Base-by-base conservation (phyloP, 495 filamentous ascomycete species). In the Xylaria venustula region DNA sequence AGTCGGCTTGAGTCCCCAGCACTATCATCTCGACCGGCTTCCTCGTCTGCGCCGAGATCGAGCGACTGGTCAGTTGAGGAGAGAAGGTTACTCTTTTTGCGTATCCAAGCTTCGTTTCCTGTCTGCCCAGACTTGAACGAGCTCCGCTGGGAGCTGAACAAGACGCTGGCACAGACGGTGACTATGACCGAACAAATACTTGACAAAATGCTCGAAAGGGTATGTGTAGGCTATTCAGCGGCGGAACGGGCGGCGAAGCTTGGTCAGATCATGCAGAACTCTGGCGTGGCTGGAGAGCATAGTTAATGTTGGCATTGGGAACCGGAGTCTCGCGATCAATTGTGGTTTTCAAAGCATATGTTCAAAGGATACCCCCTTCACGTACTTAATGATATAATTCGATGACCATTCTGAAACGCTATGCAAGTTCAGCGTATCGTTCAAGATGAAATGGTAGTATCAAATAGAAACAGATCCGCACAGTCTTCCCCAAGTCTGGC, bases 21-120 rank as follows among this genome's bases (percentile, higher is more conserved):
- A 19, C 26, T 36, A 9, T 28, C 48, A 8, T 30, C 44, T 17
- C 62, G 51, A 32, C 28, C 26, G 12, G 42, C 61, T 9, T 44
- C 50, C 44, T 25, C 61, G 1, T 23, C 30, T 22, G 12, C 49
- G 1, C 49, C n/a, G n/a, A n/a, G 51, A 50, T 26, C 49, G 19
- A 42, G 17, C 2, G 46, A 40, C 28, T 71, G 69, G 69, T 62
- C 66, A 30, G 11, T 42, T 14, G 69, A 67, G 52, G 69, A 69
- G 54, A 61, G 64, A 54, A 61, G 7, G 9, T 46, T 54, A 20
- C 64, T 71, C n/a, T 67, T 69, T 47, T 40, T 45, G 47, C 54
- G 64, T 32, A 67, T 71, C 52, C 69, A 71, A 41, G 42, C 61
- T 7, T 67, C 66, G 17, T 71, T 62, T 28, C 69, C 69, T 5